Evolutionary conservation across 768 basidiomycete genomes (phyloP).

Genomic region (Antrodiella citrinella): DNA sequence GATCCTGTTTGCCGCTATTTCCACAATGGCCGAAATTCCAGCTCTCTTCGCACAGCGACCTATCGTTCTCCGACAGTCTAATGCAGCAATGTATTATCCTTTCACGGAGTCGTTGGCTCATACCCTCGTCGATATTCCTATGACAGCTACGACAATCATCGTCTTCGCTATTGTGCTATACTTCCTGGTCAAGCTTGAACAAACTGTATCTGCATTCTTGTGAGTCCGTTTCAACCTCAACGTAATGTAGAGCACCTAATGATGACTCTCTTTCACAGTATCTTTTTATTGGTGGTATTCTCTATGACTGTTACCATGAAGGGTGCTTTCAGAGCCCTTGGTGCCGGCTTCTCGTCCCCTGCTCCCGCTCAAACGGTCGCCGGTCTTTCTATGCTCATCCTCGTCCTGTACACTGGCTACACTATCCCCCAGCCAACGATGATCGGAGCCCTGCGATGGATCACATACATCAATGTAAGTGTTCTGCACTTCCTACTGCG

Average conservation of each 20-base stretch:
- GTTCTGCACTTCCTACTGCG: too few species aligned
- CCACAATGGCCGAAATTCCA: slow-evolving; percentile 58
- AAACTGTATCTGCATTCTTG: slow-evolving; percentile 56
- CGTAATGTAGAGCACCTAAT: background rate
- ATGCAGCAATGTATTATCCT: slow-evolving; percentile 56
- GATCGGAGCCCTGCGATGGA: slow-evolving; percentile 64
- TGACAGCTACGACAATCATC: slow-evolving; percentile 38
- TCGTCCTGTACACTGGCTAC: slow-evolving; percentile 54
- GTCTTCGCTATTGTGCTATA: slow-evolving; percentile 47
- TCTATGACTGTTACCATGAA: slow-evolving; percentile 59
- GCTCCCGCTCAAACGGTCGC: slow-evolving; percentile 58
- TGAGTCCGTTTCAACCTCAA: slow-evolving; percentile 24
- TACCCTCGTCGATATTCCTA: slow-evolving; percentile 55
- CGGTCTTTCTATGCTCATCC: slow-evolving; percentile 40
- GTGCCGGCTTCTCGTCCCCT: slow-evolving; percentile 49
- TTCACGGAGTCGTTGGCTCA: slow-evolving; percentile 47
- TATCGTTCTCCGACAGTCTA: slow-evolving; percentile 48
- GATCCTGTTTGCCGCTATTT: slow-evolving; percentile 49
- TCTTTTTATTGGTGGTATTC: slow-evolving; percentile 51
- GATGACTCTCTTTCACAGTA: slow-evolving; percentile 26
- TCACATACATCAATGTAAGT: slow-evolving; percentile 54
- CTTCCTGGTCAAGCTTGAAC: slow-evolving; percentile 53
- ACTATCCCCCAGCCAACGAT: slow-evolving; percentile 52
- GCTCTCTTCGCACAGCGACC: slow-evolving; percentile 48
- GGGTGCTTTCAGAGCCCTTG: slow-evolving; percentile 64